phyloP scores from a whole-genome alignment of 2,329 filamentous ascomycete genomes.

The Esteya vermicola region DNA sequence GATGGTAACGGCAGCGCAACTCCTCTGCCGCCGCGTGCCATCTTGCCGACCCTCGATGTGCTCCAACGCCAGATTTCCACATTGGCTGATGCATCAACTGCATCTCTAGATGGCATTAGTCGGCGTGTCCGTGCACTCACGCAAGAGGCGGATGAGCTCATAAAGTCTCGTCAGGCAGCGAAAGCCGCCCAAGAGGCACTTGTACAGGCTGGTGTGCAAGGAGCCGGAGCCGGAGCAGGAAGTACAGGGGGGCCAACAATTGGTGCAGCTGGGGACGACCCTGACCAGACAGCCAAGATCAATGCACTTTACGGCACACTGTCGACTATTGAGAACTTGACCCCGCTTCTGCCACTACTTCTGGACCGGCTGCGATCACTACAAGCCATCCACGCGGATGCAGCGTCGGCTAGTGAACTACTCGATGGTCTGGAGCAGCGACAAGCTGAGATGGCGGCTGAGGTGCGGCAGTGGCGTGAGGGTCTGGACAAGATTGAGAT shows the following conservation, averaged over 20 bases:
- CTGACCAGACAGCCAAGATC: conserved; percentile 73
- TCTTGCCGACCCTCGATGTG: conserved; percentile 68
- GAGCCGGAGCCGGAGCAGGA: conserved; percentile 18
- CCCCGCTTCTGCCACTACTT: conserved; percentile 71
- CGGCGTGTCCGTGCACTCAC: conserved; percentile 56
- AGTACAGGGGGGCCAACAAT: neutral
- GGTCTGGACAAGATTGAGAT: conserved; percentile 67
- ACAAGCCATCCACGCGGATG: conserved; percentile 72
- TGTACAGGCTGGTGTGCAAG: conserved; percentile 24
- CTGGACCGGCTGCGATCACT: conserved; percentile 77
- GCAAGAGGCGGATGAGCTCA: conserved; percentile 57
- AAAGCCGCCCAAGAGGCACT: conserved; percentile 48
- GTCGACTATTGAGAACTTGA: conserved; percentile 73
- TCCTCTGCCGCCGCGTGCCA: conserved; percentile 38
- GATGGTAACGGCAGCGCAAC: conserved; percentile 36
- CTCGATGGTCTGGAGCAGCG: conserved; percentile 63
- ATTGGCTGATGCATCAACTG: conserved; percentile 56
- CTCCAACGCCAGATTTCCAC: conserved; percentile 70
- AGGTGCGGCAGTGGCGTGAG: conserved; percentile 76
- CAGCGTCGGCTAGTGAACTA: conserved; percentile 65
- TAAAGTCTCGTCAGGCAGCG: conserved; percentile 48
- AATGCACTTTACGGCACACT: conserved; percentile 83
- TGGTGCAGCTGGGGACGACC: conserved; percentile 18
- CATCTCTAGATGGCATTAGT: conserved; percentile 58
- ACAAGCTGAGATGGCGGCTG: conserved; percentile 68